Percentiles rank a stretch among this genome's conserved stretches.
phyloP scores from a whole-genome alignment of 139 green algal species.

The Coccomyxa sp. region DNA sequence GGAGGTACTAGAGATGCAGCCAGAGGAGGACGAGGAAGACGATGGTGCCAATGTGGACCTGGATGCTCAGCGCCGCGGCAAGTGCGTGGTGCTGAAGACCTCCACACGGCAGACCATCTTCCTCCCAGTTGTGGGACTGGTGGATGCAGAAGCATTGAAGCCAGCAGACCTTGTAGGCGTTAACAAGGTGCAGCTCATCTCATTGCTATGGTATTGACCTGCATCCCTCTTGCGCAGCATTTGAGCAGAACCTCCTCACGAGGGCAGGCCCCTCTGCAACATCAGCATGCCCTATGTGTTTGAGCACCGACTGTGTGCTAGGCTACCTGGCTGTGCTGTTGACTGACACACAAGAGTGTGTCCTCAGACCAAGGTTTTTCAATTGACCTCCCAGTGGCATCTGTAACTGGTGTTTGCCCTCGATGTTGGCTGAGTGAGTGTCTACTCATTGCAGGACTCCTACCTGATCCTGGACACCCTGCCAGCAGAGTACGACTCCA shows the following conservation, averaged over 20 bases:
- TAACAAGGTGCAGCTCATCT: conserved; percentile 89
- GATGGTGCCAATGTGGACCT: conserved; percentile 78
- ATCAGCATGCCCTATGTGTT: no score
- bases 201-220: no score
- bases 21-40: conserved; percentile 85
- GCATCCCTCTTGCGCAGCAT: no score
- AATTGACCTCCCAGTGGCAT: no score
- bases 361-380: no score
- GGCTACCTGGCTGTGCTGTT: no score
- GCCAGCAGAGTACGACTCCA: conserved; percentile 96
- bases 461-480: conserved; percentile 98
- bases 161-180: conserved; percentile 95
- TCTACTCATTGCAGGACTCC: conserved; percentile 67
- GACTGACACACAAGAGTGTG: no score
- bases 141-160: conserved; percentile 84
- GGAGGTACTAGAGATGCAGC: conserved; percentile 89
- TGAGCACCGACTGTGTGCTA: no score
- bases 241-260: no score
- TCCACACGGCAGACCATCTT: conserved; percentile 98
- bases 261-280: no score
- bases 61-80: conserved; percentile 85
- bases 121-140: conserved; percentile 93
- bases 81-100: conserved; percentile 98
- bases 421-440: no score
- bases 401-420: no score